Base-by-base conservation (phyloP, 2,329 filamentous ascomycete species). In the Fusarium nelsonii region DNA sequence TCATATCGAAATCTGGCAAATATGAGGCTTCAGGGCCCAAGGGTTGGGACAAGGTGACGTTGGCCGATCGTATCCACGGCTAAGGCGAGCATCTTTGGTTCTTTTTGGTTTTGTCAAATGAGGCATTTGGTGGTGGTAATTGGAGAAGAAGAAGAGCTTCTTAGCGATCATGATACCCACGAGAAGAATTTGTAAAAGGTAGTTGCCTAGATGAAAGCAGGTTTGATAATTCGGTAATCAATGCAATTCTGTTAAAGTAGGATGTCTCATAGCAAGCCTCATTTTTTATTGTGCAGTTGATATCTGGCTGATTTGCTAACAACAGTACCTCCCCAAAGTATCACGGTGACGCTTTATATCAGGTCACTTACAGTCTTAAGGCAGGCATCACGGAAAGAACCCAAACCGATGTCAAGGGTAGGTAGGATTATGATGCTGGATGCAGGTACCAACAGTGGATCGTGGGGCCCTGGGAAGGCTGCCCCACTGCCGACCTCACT, bases 1-100 rank as follows among this genome's bases (percentile, higher is more conserved):
- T 95, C n/a, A 82, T 98, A 68, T 93, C 92, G 50, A 93, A 91
- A 80, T 88, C 84, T 30, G 92, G 89, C 63, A 80, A 86, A 57
- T 97, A 93, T 77, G 93, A 97, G 74, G 83, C 85, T 0, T 80
- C 81, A 3, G 88, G 88, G 0, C 87, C 87, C 4, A 67, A 71
- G 10, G 78, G 81, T 49, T 88, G 85, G 85, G 82, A 88, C 51
- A 80, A 77, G 59, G 78, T 76, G 41, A 77, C 73, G 9, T 46
- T 79, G 45, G 69, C 70, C 15, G 77, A 78, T 50, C 70, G 74
- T 32, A 69, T 77, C 18, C 74, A 73, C 41, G 73, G 74, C n/a
- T 77, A 49, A 63, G 48, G 15, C 16, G 37, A 40, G 15, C 16
- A 14, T 23, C 6, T 9, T 45, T 48, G n/a, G 16, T 14, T 34